Conservation (phyloP, 2,329 filamentous ascomycete species). For the Fusarium acutatum region DNA sequence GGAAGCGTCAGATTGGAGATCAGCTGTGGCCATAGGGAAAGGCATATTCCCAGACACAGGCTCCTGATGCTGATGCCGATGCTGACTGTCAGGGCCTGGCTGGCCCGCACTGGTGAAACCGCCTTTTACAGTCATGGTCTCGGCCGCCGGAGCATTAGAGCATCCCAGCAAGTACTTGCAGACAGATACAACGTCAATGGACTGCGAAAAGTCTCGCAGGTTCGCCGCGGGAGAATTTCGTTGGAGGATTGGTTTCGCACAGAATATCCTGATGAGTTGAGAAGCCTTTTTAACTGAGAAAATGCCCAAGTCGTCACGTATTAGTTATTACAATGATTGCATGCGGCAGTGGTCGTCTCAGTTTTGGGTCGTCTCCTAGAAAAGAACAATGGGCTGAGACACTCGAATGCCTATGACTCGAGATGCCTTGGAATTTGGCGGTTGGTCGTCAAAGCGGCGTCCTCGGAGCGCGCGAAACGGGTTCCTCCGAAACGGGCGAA, state of each 20-base stretch:
- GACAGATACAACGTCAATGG: conserved; percentile 28
- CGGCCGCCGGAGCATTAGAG: conserved; percentile 31
- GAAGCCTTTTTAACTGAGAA: background rate
- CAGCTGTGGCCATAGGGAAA: conserved; percentile 9
- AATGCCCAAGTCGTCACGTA: conserved; percentile 2
- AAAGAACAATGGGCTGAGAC: conserved; percentile 28
- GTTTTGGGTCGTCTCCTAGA: conserved; percentile 1
- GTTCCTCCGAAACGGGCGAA: conserved; percentile 22
- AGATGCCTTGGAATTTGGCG: conserved; percentile 4
- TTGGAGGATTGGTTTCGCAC: background rate
- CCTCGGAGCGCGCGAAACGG: conserved; percentile 13
- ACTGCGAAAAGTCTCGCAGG: background rate
- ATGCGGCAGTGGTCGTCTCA: conserved; percentile 30
- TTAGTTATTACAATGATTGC: conserved; percentile 26
- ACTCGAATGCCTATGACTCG: conserved; percentile 22
- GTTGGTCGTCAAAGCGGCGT: conserved; percentile 21
- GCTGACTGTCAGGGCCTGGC: conserved; percentile 33
- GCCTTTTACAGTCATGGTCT: conserved; percentile 43
- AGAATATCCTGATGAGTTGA: background rate
- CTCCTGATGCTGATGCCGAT: conserved; percentile 19
- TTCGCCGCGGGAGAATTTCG: background rate
- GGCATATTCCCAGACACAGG: conserved; percentile 7
- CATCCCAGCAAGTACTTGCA: conserved; percentile 41
- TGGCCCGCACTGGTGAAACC: conserved; percentile 43
- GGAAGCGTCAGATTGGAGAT: conserved; percentile 26